A percentile compares a stretch with the other conserved stretches of the same genome.
phyloP scores from a whole-genome alignment of 371 early-diverging fungal species.

The Lichtheimia ramosa region DNA sequence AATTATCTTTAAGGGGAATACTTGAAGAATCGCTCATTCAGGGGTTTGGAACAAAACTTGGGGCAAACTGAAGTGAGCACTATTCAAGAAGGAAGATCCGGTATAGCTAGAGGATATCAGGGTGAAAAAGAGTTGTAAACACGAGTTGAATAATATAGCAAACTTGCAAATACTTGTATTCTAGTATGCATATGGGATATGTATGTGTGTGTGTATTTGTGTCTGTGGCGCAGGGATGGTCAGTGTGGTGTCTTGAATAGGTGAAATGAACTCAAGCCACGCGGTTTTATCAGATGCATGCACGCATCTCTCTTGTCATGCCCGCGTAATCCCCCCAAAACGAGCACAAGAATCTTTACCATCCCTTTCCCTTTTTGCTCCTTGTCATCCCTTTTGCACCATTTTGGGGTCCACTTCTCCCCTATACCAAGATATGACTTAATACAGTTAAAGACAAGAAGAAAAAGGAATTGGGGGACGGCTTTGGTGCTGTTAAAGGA shows the following conservation, averaged over 20 bases:
- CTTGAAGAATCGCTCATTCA: slow-evolving; percentile 71
- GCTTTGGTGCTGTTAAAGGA: too few relatives aligned
- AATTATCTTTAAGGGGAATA: slow-evolving; percentile 52
- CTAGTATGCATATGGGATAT: neutral
- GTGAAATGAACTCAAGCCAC: slow-evolving; percentile 15
- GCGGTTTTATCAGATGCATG: neutral
- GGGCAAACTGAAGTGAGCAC: slow-evolving; percentile 65
- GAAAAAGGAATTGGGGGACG: too few relatives aligned
- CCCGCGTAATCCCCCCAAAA: too few relatives aligned
- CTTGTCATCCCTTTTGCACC: too few relatives aligned
- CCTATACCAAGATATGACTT: too few relatives aligned
- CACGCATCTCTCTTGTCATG: too few relatives aligned
- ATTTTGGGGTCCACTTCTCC: too few relatives aligned
- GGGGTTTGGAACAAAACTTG: slow-evolving; percentile 75
- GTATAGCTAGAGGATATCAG: slow-evolving; percentile 85
- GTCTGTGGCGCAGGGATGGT: neutral
- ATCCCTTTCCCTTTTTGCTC: too few relatives aligned
- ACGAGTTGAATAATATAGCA: slow-evolving; percentile 3
- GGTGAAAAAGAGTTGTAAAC: slow-evolving; percentile 34
- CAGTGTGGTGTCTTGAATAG: slow-evolving; percentile 9
- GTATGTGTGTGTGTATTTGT: too few relatives aligned
- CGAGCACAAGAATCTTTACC: too few relatives aligned
- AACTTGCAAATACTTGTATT: neutral
- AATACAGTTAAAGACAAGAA: too few relatives aligned
- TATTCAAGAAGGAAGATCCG: slow-evolving; percentile 79